phyloP scores from a whole-genome alignment of 1,284 basidiomycete genomes.

The Mycena citricolor region DNA sequence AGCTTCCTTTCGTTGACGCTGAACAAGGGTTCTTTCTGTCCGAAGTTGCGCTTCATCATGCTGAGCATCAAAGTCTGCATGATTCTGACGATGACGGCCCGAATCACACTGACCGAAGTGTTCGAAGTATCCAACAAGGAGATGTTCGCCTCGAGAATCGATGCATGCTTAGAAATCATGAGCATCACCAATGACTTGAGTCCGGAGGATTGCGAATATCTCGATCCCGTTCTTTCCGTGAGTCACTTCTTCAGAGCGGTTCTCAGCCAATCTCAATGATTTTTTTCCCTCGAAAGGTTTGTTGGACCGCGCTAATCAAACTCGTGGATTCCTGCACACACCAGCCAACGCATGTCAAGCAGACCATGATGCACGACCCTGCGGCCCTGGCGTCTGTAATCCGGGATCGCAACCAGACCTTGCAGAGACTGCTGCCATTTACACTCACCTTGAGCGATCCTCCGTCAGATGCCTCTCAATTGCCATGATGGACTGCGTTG shows the following conservation, averaged over 20 bases:
- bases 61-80: constrained; percentile 13
- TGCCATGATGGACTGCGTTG: no score
- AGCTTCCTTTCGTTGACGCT: constrained; percentile 8
- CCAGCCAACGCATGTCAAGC: background rate
- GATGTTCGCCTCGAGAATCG: constrained; percentile 5
- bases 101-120: constrained; percentile 3
- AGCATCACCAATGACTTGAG: constrained; percentile 8
- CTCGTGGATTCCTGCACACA: constrained; percentile 4
- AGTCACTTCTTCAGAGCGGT: constrained; percentile 1
- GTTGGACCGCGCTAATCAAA: constrained; percentile 12
- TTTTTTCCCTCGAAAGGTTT: constrained; percentile 8
- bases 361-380: constrained; percentile 1
- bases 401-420: constrained; percentile 6
- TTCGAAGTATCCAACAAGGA: constrained; percentile 11
- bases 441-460: no score
- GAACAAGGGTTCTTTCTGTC: constrained; percentile 11
- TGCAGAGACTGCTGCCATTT: constrained; percentile 14
- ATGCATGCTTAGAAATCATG: constrained; percentile 8
- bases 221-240: constrained; percentile 19
- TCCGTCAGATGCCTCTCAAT: no score
- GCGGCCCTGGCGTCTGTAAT: constrained; percentile 12
- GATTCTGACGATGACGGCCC: constrained; percentile 7
- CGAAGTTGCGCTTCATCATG: background rate
- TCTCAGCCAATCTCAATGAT: background rate
- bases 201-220: constrained; percentile 9